A percentile compares a stretch with the other conserved stretches of the same genome.
phyloP scores from a whole-genome alignment of 148 eudicot species.

The Oxyria digyna region DNA sequence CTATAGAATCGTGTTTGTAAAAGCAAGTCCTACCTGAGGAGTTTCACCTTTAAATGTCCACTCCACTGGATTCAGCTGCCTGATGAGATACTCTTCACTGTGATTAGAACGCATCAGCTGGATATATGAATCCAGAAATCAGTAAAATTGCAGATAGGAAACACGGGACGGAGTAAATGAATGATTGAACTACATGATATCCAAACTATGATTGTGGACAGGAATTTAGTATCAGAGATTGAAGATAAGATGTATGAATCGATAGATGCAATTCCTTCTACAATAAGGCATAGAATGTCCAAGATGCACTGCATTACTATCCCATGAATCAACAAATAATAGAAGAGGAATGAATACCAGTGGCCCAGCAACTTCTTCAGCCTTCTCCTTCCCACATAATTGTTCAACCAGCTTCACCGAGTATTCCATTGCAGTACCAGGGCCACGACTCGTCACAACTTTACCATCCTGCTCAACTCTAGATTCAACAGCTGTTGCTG shows the following conservation, averaged over 20 bases:
- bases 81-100: constrained; percentile 42
- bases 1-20: background rate
- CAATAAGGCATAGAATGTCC: background rate
- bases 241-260: background rate
- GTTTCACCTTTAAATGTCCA: constrained; percentile 41
- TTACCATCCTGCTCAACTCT: constrained; percentile 88
- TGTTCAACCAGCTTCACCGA: constrained; percentile 67
- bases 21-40: constrained; percentile 46
- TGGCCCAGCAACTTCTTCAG: constrained; percentile 74
- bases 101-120: constrained; percentile 84
- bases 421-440: constrained; percentile 86
- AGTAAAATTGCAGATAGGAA: background rate
- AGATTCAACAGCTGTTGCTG: constrained; percentile 75
- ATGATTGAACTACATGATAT: background rate
- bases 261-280: background rate
- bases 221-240: background rate
- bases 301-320: background rate
- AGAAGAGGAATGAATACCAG: constrained; percentile 33
- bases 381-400: constrained; percentile 77
- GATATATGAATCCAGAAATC: constrained; percentile 6
- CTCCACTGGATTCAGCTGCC: constrained; percentile 53
- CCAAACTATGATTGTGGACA: background rate
- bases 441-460: constrained; percentile 89
- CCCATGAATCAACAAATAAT: background rate
- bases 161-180: background rate